Percentiles rank a stretch among this genome's conserved stretches.
These are phyloP conservation scores for Aleurites moluccanus DNA, from an alignment of 441 rosid genomes.

Conservation along the genomic window DNA sequence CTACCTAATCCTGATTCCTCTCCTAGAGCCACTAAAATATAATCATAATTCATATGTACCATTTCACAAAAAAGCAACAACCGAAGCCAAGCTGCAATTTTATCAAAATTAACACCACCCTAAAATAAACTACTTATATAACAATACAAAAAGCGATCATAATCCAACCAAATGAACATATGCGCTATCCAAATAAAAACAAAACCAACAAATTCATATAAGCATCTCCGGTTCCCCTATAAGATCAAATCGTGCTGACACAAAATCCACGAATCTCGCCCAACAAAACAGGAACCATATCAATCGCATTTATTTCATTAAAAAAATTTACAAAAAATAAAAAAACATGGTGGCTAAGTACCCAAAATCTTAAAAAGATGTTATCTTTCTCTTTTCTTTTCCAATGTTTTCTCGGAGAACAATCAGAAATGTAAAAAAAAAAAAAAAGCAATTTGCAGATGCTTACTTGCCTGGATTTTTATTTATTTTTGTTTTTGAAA, in stretches of 20 bases:
- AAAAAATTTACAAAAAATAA: not conserved
- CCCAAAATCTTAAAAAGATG: not conserved
- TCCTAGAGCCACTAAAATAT: not conserved
- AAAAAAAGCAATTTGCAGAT: not conserved
- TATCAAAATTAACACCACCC: not conserved
- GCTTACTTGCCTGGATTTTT: conserved; percentile 36
- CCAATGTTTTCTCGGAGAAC: conserved; percentile 4
- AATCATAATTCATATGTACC: not conserved
- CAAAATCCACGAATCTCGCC: not conserved
- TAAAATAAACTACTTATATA: not conserved
- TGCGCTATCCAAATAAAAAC: not conserved
- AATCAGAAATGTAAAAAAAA: conserved; percentile 6
- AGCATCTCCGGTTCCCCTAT: not conserved
- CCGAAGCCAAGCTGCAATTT: not conserved
- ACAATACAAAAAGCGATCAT: not conserved
- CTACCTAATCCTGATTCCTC: not conserved
- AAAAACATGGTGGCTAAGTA: not conserved
- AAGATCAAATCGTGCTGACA: conserved; percentile 1
- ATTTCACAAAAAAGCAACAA: not conserved
- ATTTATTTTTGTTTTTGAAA: conserved; percentile 19
- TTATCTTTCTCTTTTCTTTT: not conserved
- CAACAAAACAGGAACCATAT: conserved; percentile 1
- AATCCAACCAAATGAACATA: not conserved
- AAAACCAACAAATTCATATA: not conserved
- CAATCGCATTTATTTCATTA: not conserved